A percentile compares a stretch with the other conserved stretches of the same genome.
Evolutionary conservation across 495 filamentous ascomycete genomes (phyloP).

Genomic region (Penicillium verhagenii): DNA sequence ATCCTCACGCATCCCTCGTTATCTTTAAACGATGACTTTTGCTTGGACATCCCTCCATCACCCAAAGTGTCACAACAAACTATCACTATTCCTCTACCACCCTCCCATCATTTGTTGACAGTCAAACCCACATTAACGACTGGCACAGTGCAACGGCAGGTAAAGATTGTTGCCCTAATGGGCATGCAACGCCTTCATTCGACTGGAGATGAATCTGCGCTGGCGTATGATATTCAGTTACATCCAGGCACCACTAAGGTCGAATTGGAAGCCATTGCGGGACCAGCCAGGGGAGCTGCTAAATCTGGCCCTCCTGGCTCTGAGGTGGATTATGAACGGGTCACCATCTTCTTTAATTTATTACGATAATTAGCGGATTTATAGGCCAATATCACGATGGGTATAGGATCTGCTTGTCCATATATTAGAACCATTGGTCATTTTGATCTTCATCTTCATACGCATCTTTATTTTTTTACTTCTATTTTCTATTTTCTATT

Average conservation of each 20-base stretch:
- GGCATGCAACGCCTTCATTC: conserved; percentile 48
- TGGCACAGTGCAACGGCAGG: conserved; percentile 56
- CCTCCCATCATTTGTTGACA: conserved; percentile 62
- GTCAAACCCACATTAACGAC: conserved; percentile 59
- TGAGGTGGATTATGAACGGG: conserved; percentile 66
- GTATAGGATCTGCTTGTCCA: background rate
- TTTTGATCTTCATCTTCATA: too few species aligned
- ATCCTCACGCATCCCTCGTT: conserved; percentile 66
- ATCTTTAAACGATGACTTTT: conserved; percentile 50
- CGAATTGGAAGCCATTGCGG: conserved; percentile 63
- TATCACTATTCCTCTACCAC: conserved; percentile 62
- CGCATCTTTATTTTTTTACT: too few species aligned
- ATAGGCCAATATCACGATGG: background rate
- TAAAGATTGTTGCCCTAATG: conserved; percentile 61
- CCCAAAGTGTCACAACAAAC: conserved; percentile 62
- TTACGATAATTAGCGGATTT: conserved; percentile 17
- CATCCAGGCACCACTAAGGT: conserved; percentile 64
- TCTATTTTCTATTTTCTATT: too few species aligned
- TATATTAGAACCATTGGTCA: too few species aligned
- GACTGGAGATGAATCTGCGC: conserved; percentile 40
- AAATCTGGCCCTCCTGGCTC: conserved; percentile 49
- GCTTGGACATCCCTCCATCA: conserved; percentile 59
- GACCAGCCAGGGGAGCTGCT: conserved; percentile 54
- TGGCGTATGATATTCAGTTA: conserved; percentile 61
- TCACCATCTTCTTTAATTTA: conserved; percentile 61